phyloP scores from a whole-genome alignment of 2,329 filamentous ascomycete species.

The Monosporascus sp. region DNA sequence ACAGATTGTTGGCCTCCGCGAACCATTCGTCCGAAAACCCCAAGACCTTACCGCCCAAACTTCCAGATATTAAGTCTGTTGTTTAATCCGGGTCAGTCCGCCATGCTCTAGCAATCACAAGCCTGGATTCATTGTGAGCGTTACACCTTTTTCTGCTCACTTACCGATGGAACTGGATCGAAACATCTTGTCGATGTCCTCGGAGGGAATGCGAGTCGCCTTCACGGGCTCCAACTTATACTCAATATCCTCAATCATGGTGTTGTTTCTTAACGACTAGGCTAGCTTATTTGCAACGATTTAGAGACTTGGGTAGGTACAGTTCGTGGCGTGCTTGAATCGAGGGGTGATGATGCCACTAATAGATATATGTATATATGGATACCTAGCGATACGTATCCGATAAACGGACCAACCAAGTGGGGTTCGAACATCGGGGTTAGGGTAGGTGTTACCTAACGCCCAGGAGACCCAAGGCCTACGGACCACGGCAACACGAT shows the following conservation, averaged over 20 bases:
- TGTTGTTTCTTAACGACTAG: background rate
- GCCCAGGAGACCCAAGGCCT: too few species aligned
- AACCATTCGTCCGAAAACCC: conserved; percentile 67
- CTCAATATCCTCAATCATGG: conserved; percentile 37
- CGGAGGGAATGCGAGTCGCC: conserved; percentile 43
- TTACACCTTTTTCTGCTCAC: conserved; percentile 17
- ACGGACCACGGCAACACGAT: too few species aligned
- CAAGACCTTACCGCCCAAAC: conserved; percentile 59
- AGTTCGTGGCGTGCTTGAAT: too few species aligned
- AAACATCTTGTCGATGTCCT: conserved; percentile 58
- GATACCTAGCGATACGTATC: too few species aligned
- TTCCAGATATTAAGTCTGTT: conserved; percentile 55
- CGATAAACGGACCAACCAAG: too few species aligned
- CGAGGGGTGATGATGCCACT: too few species aligned
- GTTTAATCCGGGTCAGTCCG: background rate
- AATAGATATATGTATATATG: too few species aligned
- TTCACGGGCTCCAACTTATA: conserved; percentile 54
- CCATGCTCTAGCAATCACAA: background rate
- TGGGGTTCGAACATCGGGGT: too few species aligned
- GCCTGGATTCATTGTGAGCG: background rate
- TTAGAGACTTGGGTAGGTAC: too few species aligned
- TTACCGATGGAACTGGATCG: conserved; percentile 57
- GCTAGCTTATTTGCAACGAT: too few species aligned
- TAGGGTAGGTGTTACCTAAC: too few species aligned
- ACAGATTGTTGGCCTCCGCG: conserved; percentile 58